A percentile compares a stretch with the other conserved stretches of the same genome.
These are phyloP conservation scores for Leccinum truebloodii DNA, from an alignment of 768 basidiomycete genomes.

Conservation along the genomic window DNA sequence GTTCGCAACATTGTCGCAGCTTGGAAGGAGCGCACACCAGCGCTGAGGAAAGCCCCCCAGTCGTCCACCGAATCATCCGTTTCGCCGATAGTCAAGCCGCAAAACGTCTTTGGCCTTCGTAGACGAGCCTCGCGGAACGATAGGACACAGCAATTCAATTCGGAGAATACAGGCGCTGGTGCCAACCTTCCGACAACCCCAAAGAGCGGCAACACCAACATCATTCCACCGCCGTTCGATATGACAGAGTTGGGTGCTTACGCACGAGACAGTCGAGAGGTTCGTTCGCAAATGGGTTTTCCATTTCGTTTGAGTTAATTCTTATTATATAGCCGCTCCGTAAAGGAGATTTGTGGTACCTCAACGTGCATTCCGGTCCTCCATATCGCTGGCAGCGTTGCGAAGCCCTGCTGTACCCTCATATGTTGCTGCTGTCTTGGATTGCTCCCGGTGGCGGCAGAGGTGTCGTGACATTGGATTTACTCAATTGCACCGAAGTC, in stretches of 20 bases:
- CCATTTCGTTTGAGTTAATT: slow-evolving; percentile 13
- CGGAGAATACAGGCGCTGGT: slow-evolving; percentile 12
- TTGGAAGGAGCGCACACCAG: slow-evolving; percentile 77
- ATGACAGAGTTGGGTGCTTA: slow-evolving; percentile 47
- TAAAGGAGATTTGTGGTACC: slow-evolving; percentile 86
- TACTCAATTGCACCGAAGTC: slow-evolving; percentile 85
- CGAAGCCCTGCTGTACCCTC: slow-evolving; percentile 80
- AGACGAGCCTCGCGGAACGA: slow-evolving; percentile 33
- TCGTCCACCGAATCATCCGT: slow-evolving; percentile 41
- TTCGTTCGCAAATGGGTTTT: slow-evolving; percentile 16
- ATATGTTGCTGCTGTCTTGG: slow-evolving; percentile 86
- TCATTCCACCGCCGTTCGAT: slow-evolving; percentile 48
- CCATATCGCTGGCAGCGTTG: slow-evolving; percentile 82
- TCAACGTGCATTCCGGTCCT: slow-evolving; percentile 84
- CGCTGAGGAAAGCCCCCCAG: slow-evolving; percentile 33
- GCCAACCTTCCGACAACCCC: slow-evolving; percentile 26
- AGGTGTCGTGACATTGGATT: slow-evolving; percentile 83
- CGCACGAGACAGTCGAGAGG: slow-evolving; percentile 44
- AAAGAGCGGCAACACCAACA: slow-evolving; percentile 32
- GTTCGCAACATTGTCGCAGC: slow-evolving; percentile 77
- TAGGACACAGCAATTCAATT: slow-evolving; percentile 13
- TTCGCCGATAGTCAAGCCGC: slow-evolving; percentile 35
- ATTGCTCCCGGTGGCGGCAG: slow-evolving; percentile 79
- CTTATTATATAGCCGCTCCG: slow-evolving; percentile 66
- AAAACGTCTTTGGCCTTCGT: slow-evolving; percentile 37